phyloP scores from a whole-genome alignment of 192 early-diverging fungal species.

The Mortierella antarctica region DNA sequence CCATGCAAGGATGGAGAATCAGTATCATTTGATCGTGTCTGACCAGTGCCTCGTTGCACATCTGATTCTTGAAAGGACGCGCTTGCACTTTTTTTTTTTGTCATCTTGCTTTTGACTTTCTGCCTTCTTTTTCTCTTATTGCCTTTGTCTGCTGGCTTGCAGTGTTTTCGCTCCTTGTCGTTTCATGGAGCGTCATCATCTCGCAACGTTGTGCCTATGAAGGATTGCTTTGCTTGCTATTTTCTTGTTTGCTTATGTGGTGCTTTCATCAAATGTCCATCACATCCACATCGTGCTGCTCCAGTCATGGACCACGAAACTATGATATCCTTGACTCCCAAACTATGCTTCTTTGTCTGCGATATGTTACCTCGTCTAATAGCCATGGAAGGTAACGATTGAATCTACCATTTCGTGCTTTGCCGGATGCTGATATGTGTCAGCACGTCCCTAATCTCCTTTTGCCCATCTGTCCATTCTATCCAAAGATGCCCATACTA shows the following conservation, averaged over 20 bases:
- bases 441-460: background rate
- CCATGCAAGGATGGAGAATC: conserved; percentile 98
- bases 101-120: conserved; percentile 11
- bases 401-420: background rate
- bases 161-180: background rate
- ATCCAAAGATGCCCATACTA: conserved; percentile 87
- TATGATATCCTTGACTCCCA: conserved; percentile 32
- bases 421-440: too few relatives aligned
- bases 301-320: background rate
- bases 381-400: conserved; percentile 37
- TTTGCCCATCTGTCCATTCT: background rate
- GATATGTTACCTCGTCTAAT: background rate
- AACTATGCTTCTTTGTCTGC: background rate
- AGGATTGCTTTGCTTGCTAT: background rate
- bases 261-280: background rate
- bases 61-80: too few relatives aligned
- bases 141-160: background rate
- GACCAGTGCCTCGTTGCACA: background rate
- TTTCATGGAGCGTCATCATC: background rate
- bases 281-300: background rate
- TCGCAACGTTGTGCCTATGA: background rate
- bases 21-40: conserved; percentile 59
- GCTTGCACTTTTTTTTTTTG: conserved; percentile 5
- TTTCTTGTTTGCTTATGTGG: background rate
- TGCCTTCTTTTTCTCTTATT: conserved; percentile 1